phyloP scores from a whole-genome alignment of 331 rosid species.

The Quercus lobata region DNA sequence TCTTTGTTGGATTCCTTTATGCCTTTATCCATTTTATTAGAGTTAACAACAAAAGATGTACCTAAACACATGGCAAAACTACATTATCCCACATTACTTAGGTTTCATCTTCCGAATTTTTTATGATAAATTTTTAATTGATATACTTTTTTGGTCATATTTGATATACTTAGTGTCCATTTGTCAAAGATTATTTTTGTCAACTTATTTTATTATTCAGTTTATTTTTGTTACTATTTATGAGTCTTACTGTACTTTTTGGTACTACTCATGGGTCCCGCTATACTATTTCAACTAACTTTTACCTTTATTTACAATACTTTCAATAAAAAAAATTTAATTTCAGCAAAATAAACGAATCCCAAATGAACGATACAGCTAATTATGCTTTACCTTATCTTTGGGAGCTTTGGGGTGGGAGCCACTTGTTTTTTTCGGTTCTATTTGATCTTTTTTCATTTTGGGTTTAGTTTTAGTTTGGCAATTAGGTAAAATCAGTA shows the following conservation, averaged over 20 bases:
- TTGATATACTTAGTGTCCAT: too few relatives aligned
- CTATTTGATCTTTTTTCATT: too few relatives aligned
- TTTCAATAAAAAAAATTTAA: fast-evolving
- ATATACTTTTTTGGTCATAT: too few relatives aligned
- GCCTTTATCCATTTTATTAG: not conserved
- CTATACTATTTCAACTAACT: too few relatives aligned
- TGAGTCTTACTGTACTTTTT: fast-evolving
- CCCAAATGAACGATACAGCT: fast-evolving
- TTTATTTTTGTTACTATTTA: too few relatives aligned
- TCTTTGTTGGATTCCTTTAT: not conserved
- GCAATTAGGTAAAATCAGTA: not conserved
- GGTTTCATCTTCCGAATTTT: not conserved
- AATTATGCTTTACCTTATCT: not conserved
- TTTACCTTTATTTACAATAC: too few relatives aligned
- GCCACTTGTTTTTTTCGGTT: not conserved
- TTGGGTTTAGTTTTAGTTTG: not conserved
- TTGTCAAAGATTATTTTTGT: too few relatives aligned
- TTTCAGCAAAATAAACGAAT: fast-evolving
- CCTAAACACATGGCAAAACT: not conserved
- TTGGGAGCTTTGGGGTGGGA: not conserved
- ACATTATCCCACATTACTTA: not conserved
- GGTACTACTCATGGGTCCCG: fast-evolving
- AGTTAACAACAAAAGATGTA: not conserved
- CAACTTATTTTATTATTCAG: too few relatives aligned
- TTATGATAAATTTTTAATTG: not conserved